Conservation (phyloP, 2,329 filamentous ascomycete species). For the Byssoonygena ceratinophila region DNA sequence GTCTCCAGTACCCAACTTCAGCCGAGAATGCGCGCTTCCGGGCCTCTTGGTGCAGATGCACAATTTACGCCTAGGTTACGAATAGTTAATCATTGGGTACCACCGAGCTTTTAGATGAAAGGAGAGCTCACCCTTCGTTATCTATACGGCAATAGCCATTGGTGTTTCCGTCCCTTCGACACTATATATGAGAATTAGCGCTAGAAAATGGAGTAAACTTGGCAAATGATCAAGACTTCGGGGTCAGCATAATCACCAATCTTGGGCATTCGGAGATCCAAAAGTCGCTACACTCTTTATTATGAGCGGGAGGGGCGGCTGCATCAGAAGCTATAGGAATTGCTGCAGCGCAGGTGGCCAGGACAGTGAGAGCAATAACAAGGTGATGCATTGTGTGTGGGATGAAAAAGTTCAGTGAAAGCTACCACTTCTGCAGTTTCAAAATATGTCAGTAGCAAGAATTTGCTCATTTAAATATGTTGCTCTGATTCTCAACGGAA, state of each 20-base stretch:
- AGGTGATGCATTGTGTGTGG: background rate
- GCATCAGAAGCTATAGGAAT: background rate
- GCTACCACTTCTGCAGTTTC: conserved; percentile 31
- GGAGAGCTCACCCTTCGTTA: background rate
- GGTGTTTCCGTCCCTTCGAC: background rate
- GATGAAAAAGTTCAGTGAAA: conserved; percentile 34
- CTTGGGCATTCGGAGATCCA: background rate
- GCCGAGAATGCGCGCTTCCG: too few species aligned
- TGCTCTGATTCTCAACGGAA: too few species aligned
- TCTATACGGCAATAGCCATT: background rate
- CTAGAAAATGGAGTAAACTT: too few species aligned
- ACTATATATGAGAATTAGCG: background rate
- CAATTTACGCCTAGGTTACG: too few species aligned
- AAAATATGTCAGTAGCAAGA: background rate
- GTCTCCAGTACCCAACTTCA: too few species aligned
- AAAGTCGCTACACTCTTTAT: background rate
- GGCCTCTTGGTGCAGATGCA: too few species aligned
- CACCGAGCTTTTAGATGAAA: too few species aligned
- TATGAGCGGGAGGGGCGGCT: background rate
- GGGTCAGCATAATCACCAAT: too few species aligned
- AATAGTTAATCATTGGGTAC: too few species aligned
- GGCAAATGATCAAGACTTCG: too few species aligned
- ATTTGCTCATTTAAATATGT: background rate
- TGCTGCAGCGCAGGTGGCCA: background rate
- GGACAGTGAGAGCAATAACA: background rate